Conservation (phyloP, 2,329 filamentous ascomycete genomes). For the Fusarium decemcellulare region DNA sequence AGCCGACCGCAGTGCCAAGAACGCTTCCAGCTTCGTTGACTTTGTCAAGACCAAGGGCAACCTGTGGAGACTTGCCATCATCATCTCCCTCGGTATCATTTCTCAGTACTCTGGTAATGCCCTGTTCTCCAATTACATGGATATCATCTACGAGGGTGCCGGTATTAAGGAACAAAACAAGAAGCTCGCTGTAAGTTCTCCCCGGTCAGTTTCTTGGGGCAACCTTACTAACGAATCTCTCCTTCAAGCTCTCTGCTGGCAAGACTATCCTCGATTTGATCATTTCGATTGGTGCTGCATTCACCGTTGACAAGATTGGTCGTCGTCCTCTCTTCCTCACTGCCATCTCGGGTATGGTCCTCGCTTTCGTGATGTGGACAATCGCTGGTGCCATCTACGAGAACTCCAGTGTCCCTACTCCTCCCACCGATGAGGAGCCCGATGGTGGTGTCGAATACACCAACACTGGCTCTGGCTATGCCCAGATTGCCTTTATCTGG, state of each 20-base stretch:
- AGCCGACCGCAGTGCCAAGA: conserved; percentile 66
- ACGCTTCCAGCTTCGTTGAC: conserved; percentile 69
- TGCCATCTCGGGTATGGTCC: conserved; percentile 64
- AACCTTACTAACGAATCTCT: conserved; percentile 10
- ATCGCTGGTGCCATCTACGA: conserved; percentile 67
- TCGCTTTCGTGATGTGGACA: conserved; percentile 65
- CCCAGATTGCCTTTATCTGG: conserved; percentile 72
- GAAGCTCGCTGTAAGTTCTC: conserved; percentile 64
- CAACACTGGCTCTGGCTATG: conserved; percentile 63
- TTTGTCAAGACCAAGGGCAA: conserved; percentile 75
- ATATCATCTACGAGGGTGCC: conserved; percentile 72
- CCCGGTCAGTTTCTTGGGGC: too few relatives aligned
- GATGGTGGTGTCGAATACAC: conserved; percentile 48
- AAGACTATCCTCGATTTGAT: conserved; percentile 72
- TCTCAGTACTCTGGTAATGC: conserved; percentile 79
- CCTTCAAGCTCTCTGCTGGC: conserved; percentile 60
- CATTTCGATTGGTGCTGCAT: conserved; percentile 67
- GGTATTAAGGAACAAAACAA: conserved; percentile 71
- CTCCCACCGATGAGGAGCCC: conserved; percentile 34
- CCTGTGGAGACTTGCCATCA: conserved; percentile 73
- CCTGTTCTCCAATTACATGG: conserved; percentile 77
- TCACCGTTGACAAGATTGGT: conserved; percentile 65
- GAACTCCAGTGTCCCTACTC: conserved; percentile 50
- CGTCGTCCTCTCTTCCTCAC: conserved; percentile 68
- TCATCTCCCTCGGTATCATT: conserved; percentile 75